phyloP scores from a whole-genome alignment of 2,329 filamentous ascomycete species.

The Tolypocladium endophyticum region DNA sequence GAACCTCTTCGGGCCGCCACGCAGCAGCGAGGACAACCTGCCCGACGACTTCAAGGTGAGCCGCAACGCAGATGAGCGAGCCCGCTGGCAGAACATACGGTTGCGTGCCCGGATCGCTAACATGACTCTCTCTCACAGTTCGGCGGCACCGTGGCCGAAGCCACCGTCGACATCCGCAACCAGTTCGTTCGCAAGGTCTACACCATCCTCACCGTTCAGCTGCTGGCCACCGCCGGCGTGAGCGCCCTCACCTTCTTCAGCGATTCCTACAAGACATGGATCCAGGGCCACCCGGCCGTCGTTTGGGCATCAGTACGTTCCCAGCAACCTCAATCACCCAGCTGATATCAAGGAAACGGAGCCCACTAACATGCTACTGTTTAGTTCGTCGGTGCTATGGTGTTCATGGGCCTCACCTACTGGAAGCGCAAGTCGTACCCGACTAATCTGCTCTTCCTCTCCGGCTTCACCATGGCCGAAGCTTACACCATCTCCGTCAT shows the following conservation, averaged over 20 bases:
- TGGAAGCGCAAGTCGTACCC: conserved; percentile 97
- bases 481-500: conserved; percentile 90
- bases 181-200: conserved; percentile 97
- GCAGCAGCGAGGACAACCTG: conserved; percentile 78
- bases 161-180: conserved; percentile 90
- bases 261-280: conserved; percentile 69
- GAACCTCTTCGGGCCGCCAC: conserved; percentile 56
- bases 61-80: neutral
- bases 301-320: conserved; percentile 67
- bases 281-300: conserved; percentile 72
- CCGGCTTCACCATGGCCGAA: conserved; percentile 81
- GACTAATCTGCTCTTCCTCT: conserved; percentile 85
- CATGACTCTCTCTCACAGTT: conserved; percentile 44
- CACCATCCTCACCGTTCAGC: conserved; percentile 90
- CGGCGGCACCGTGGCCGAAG: conserved; percentile 85
- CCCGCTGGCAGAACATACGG: neutral
- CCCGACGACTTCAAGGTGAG: conserved; percentile 92
- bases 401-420: conserved; percentile 78
- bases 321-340: neutral
- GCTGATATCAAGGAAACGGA: neutral
- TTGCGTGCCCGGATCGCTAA: neutral
- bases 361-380: conserved; percentile 8
- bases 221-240: conserved; percentile 72
- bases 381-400: conserved; percentile 67
- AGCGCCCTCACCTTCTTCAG: conserved; percentile 83